Percentiles rank a stretch among this genome's conserved stretches.
Evolutionary conservation across 2,329 filamentous ascomycete species (phyloP).

Genomic region (Immersiporthe knoxdaviesiana): DNA sequence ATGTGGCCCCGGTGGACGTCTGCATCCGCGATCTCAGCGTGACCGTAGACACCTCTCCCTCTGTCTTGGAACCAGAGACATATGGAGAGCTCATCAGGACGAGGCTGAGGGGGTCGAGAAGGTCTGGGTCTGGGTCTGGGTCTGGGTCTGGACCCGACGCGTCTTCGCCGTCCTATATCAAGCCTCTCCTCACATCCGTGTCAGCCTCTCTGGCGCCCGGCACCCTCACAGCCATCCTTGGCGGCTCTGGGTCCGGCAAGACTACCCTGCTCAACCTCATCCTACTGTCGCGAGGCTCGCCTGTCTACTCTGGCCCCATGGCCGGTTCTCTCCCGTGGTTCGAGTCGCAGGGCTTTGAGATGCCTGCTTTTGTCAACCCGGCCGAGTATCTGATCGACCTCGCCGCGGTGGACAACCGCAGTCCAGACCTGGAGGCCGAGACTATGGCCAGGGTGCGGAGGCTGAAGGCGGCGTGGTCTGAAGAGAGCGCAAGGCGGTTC

Average conservation of each 20-base stretch:
- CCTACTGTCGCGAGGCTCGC: conserved; percentile 67
- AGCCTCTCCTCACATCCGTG: conserved; percentile 64
- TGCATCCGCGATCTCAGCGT: conserved; percentile 58
- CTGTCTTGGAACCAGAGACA: conserved; percentile 52
- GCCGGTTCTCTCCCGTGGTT: conserved; percentile 68
- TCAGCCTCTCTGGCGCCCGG: conserved; percentile 66
- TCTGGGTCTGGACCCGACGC: conserved; percentile 37
- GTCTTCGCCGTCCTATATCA: conserved; percentile 40
- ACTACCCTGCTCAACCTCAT: conserved; percentile 72
- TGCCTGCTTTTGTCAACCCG: conserved; percentile 76
- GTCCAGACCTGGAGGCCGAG: conserved; percentile 64
- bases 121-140: conserved; percentile 42
- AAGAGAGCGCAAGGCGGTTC: conserved; percentile 40
- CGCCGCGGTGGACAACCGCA: conserved; percentile 73
- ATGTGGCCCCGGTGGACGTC: conserved; percentile 60
- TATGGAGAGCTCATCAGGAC: conserved; percentile 46
- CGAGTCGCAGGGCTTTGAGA: conserved; percentile 57
- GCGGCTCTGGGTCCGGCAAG: conserved; percentile 74
- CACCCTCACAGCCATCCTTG: conserved; percentile 74
- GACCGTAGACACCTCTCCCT: conserved; percentile 61
- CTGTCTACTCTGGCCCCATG: conserved; percentile 68
- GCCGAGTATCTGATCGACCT: conserved; percentile 77
- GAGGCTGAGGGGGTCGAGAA: conserved; percentile 23
- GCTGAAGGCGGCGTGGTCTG: conserved; percentile 64
- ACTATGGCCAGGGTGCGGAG: conserved; percentile 63